Conservation (phyloP, 345 rosid species). For the Hibiscus tridactylites region DNA sequence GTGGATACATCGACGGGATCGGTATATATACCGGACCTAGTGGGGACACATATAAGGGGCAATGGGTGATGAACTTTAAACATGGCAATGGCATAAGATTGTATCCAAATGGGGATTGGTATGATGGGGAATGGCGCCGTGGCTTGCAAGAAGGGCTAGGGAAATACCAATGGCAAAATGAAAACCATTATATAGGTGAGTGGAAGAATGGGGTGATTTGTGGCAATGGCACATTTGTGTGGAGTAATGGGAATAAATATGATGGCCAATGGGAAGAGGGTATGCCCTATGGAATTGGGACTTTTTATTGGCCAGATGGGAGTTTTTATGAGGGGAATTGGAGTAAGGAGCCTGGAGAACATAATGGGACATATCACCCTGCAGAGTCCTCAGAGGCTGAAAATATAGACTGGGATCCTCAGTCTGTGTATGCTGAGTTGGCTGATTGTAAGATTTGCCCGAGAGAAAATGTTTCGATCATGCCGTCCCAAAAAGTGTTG, state of each 20-base stretch:
- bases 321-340: slow-evolving; percentile 79
- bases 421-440: slow-evolving; percentile 41
- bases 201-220: slow-evolving; percentile 69
- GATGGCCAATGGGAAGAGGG: slow-evolving; percentile 85
- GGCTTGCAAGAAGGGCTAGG: slow-evolving; percentile 83
- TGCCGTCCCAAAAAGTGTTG: slow-evolving; percentile 86
- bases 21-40: slow-evolving; percentile 57
- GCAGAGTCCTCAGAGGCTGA: slow-evolving; percentile 25
- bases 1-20: slow-evolving; percentile 83
- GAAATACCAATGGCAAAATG: slow-evolving; percentile 62
- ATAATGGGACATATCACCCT: slow-evolving; percentile 67
- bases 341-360: slow-evolving; percentile 73
- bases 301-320: slow-evolving; percentile 67
- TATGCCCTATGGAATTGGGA: slow-evolving; percentile 71
- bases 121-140: slow-evolving; percentile 86
- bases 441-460: slow-evolving; percentile 35
- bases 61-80: slow-evolving; percentile 87
- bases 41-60: slow-evolving; percentile 68
- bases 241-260: slow-evolving; percentile 57
- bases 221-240: slow-evolving; percentile 63
- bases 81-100: slow-evolving; percentile 67
- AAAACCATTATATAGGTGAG: slow-evolving; percentile 51
- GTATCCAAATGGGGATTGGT: slow-evolving; percentile 63
- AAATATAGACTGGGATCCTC: slow-evolving; percentile 66
- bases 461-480: slow-evolving; percentile 53